phyloP scores from a whole-genome alignment of 2,329 filamentous ascomycete genomes.

The Thelonectria olida region DNA sequence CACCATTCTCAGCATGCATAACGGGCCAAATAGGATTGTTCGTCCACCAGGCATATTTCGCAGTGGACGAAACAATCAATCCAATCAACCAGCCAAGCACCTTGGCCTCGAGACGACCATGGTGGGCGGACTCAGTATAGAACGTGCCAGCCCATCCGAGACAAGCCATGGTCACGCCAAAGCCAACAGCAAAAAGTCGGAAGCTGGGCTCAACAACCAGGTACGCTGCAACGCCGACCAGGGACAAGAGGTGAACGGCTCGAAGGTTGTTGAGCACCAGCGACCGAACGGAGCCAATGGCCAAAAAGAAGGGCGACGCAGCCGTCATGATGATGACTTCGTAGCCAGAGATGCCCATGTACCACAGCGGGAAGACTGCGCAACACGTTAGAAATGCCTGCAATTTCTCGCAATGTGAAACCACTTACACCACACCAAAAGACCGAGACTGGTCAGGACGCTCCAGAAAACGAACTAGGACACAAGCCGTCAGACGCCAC shows the following conservation, averaged over 20 bases:
- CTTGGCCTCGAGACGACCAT: conserved; percentile 80
- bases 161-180: conserved; percentile 82
- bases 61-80: conserved; percentile 83
- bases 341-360: conserved; percentile 98
- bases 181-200: conserved; percentile 83
- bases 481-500: conserved; percentile 27
- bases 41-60: conserved; percentile 92
- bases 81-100: conserved; percentile 84
- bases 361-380: conserved; percentile 92
- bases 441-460: conserved; percentile 85
- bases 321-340: conserved; percentile 89
- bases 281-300: conserved; percentile 73
- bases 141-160: conserved; percentile 86
- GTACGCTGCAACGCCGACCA: conserved; percentile 83
- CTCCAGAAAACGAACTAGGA: conserved; percentile 93
- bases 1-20: conserved; percentile 88
- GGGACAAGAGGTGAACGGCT: conserved; percentile 77
- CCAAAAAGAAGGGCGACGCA: conserved; percentile 81
- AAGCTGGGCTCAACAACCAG: conserved; percentile 75
- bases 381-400: conserved; percentile 25
- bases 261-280: conserved; percentile 75
- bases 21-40: conserved; percentile 98
- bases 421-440: conserved; percentile 90
- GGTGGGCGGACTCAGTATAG: conserved; percentile 79
- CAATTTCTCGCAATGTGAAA: neutral